These are phyloP conservation scores for Hypholoma sublateritium DNA, from an alignment of 768 basidiomycete species.

Conservation along the genomic window DNA sequence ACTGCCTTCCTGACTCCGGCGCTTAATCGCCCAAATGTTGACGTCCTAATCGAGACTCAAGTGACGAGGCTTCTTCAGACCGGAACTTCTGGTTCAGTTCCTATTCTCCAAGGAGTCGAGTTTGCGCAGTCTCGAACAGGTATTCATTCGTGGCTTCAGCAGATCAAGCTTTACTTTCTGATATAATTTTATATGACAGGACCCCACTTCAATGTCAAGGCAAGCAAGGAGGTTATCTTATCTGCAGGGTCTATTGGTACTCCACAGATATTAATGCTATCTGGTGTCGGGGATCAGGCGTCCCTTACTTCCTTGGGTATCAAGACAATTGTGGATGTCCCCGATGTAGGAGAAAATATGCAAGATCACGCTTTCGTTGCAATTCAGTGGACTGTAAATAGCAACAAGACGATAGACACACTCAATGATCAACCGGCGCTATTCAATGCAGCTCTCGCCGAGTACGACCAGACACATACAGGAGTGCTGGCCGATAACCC, in stretches of 20 bases:
- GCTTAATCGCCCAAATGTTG: slow-evolving; percentile 5
- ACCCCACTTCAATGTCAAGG: slow-evolving; percentile 10
- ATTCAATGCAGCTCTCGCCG: not conserved
- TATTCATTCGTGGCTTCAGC: not conserved
- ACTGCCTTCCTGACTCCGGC: slow-evolving; percentile 6
- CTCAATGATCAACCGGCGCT: not conserved
- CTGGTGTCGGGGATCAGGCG: slow-evolving; percentile 31
- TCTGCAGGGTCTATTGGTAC: slow-evolving; percentile 37
- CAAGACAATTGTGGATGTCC: slow-evolving; percentile 26
- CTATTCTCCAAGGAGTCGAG: not conserved
- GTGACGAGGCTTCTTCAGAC: slow-evolving; percentile 7
- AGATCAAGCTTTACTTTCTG: not conserved
- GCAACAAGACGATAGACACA: slow-evolving; percentile 18
- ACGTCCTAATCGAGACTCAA: slow-evolving; percentile 10
- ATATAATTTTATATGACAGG: not conserved
- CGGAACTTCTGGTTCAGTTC: not conserved
- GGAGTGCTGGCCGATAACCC: slow-evolving; percentile 1
- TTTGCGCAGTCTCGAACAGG: slow-evolving; percentile 1
- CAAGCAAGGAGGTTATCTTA: slow-evolving; percentile 34
- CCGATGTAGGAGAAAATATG: slow-evolving; percentile 34
- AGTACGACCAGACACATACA: not conserved
- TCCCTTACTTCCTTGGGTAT: slow-evolving; percentile 23
- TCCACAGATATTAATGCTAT: slow-evolving; percentile 32
- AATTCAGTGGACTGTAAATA: slow-evolving; percentile 20
- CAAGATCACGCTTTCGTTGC: slow-evolving; percentile 27